Evolutionary conservation across 1,139 yeast species (phyloP).

Genomic region (Ogataea hybrid): DNA sequence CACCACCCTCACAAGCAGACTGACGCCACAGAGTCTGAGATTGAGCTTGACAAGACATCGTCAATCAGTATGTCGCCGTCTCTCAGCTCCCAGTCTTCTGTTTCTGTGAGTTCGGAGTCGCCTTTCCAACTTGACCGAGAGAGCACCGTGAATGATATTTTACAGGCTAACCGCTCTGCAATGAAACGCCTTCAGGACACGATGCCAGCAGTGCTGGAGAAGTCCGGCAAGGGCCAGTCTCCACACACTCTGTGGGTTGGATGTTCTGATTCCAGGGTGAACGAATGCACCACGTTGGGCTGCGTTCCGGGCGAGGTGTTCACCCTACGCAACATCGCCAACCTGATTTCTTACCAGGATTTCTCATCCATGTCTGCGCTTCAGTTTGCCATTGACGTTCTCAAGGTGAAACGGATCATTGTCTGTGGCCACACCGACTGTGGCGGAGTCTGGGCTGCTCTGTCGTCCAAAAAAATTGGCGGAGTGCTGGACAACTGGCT

Average conservation of each 20-base stretch:
- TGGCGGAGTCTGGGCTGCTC: conserved; percentile 92
- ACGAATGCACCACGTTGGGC: conserved; percentile 65
- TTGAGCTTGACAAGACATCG: conserved; percentile 1
- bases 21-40: neutral
- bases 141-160: conserved; percentile 61
- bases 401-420: conserved; percentile 78
- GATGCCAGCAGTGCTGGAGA: conserved; percentile 64
- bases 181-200: conserved; percentile 57
- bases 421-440: conserved; percentile 99
- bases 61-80: conserved; percentile 7
- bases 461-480: conserved; percentile 66
- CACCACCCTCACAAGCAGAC: conserved; percentile 10
- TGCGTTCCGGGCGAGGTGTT: conserved; percentile 91
- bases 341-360: conserved; percentile 71
- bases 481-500: conserved; percentile 81
- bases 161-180: conserved; percentile 66
- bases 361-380: conserved; percentile 77
- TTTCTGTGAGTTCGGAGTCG: conserved; percentile 12
- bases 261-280: conserved; percentile 82
- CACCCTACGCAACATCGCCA: conserved; percentile 92
- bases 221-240: conserved; percentile 79
- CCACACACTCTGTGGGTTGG: conserved; percentile 98
- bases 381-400: conserved; percentile 86
- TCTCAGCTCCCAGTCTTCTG: conserved; percentile 10
- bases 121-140: conserved; percentile 59